Base-by-base conservation (phyloP, 768 basidiomycete species). In the Lentinus brumalis region DNA sequence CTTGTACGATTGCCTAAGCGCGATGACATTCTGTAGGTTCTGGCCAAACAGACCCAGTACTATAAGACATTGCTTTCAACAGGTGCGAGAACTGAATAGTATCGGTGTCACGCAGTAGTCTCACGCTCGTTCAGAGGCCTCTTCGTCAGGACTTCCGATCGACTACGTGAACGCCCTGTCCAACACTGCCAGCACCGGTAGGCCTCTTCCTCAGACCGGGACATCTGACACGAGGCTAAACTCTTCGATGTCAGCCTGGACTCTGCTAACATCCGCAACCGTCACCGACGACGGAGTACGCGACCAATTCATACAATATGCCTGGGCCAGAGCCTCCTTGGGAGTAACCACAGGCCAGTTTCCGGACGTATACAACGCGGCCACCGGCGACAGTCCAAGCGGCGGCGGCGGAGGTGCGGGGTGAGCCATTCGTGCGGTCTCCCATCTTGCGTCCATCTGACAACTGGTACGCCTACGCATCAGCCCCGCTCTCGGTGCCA, bases 401-500 rank as follows among this genome's bases (percentile, higher is more conserved):
- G 10, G 32, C 32, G 32, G 32, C 10, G 32, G 32, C 16, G 64
- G 57, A 30, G 32, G 31, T 26, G 57, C 64, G 2, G 50, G 64
- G 60, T 61, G 35, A 40, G 60, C n/a, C n/a, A n/a, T n/a, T n/a
- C n/a, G n/a, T n/a, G n/a, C n/a, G n/a, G n/a, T n/a, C n/a, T 35
- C 21, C 21, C 26, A 5, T 46, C 14, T n/a, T 4, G 7, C 32
- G 1, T 26, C 21, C 29, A 1, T 15, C 26, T 31, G 2, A 12
- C n/a, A 35, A 16, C 26, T 30, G 11, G 18, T 10, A 15, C 26
- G n/a, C n/a, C 14, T n/a, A 16, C 44, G 10, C 10, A 5, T 35
- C 32, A 65, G 64, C 8, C 64, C 64, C 15, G 56, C 56, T 29
- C 46, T 49, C 6, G 64, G 64, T 15, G 64, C 46, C 10, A 32